Percentiles rank a stretch among this genome's conserved stretches.
Evolutionary conservation across 495 filamentous ascomycete species (phyloP).

Genomic region (Cercophora samala): DNA sequence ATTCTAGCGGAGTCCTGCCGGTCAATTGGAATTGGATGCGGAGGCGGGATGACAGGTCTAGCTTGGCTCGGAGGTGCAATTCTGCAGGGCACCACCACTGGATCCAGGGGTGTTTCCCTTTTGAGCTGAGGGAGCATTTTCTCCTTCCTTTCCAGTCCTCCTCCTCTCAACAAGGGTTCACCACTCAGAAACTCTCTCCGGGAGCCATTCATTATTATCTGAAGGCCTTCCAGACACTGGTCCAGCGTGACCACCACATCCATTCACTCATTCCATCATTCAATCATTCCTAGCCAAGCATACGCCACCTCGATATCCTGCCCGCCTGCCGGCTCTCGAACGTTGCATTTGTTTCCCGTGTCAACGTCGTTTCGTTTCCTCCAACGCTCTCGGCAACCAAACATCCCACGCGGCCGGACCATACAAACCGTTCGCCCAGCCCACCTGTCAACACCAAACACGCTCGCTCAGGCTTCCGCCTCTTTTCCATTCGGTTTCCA

Average conservation of each 20-base stretch:
- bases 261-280: background rate
- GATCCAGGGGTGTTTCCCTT: background rate
- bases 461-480: constrained; percentile 9
- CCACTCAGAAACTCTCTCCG: background rate
- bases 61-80: background rate
- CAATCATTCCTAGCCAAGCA: background rate
- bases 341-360: constrained; percentile 2
- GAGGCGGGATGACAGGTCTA: background rate
- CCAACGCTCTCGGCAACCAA: constrained; percentile 16
- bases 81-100: background rate
- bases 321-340: constrained; percentile 1
- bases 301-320: background rate
- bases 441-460: constrained; percentile 8
- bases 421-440: constrained; percentile 1
- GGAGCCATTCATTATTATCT: background rate
- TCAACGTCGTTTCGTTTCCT: constrained; percentile 20
- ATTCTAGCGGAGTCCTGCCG: background rate
- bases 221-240: background rate
- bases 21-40: background rate
- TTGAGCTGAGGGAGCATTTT: background rate
- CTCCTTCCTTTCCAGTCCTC: background rate
- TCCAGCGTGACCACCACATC: background rate
- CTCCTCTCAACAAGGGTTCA: background rate
- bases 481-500: constrained; percentile 9
- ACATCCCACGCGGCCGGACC: constrained; percentile 10